Base-by-base conservation (phyloP, 495 filamentous ascomycete genomes). In the Chaetomium cochliodes region DNA sequence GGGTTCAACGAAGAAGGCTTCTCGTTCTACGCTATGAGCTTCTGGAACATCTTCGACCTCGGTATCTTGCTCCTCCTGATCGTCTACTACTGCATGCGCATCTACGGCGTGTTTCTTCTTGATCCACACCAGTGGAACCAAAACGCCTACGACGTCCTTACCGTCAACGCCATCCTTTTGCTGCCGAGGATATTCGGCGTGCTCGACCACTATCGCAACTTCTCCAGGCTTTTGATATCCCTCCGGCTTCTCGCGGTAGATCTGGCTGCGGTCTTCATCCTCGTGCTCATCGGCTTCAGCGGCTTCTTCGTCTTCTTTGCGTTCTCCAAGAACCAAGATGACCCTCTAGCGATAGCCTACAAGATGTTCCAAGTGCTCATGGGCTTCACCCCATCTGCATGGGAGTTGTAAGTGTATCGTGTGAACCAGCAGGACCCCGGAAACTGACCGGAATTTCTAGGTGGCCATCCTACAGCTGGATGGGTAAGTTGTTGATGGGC, bases 281-380 rank as follows among this genome's bases (percentile, higher is more conserved):
- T 97, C 20, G 89, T 96, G 50, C 71, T 96, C 16, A 90, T 97
- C 59, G 86, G 86, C 65, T 97, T 92, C 76, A 92, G 90, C 66
- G 93, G 92, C 50, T 97, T 97, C 76, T 94, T 96, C 65, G 92
- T 96, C 51, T 93, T 94, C 58, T 96, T 97, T 76, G 91, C 89
- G 7, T 78, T 93, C 22, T 90, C 92, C 0, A 85, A 85, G 60
- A 84, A 81, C 64, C 80, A 81, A 61, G 87, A 81, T 49, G 82
- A 85, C 68, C 86, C 89, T 8, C 78, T 75, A 2, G 84, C 83
- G 39, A 85, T 94, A n/a, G 90, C 90, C 18, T 97, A 93, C 75
- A 81, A 81, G 65, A 81, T 97, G n/a, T 96, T 97, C 69, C 93
- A 97, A 76, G 92, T 97, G 63, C 72, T 97, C 22, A 92, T 97